Percentiles rank a stretch among this genome's conserved stretches.
Conservation (phyloP, 805 yeast genomes). For the Candida khao-thaluensis region DNA sequence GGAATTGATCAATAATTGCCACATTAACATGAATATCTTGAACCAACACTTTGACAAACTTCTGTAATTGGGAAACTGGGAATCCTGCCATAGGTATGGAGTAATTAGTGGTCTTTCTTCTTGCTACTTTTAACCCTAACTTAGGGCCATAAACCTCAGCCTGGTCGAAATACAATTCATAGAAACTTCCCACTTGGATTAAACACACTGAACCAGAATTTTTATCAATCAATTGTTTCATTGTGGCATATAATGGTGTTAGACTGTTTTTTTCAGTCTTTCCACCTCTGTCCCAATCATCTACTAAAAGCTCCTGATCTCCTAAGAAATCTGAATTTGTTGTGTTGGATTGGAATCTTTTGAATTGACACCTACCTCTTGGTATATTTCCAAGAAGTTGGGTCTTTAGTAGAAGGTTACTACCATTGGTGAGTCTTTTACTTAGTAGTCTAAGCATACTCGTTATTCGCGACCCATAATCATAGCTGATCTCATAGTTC, state of each 20-base stretch:
- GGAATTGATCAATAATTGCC: constrained; percentile 74
- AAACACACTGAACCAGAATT: constrained; percentile 41
- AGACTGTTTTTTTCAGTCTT: constrained; percentile 27
- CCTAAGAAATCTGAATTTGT: not conserved
- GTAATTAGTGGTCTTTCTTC: constrained; percentile 42
- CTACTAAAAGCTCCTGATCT: constrained; percentile 6
- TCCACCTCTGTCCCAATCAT: constrained; percentile 42
- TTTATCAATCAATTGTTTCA: constrained; percentile 29
- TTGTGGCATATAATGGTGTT: constrained; percentile 36
- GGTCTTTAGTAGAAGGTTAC: not conserved
- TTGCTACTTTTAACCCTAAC: constrained; percentile 70
- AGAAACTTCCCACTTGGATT: constrained; percentile 84
- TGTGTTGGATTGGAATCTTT: not conserved
- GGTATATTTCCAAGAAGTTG: not conserved
- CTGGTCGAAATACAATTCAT: constrained; percentile 85
- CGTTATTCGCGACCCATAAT: too few species aligned
- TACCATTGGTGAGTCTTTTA: not conserved
- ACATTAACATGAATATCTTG: constrained; percentile 69
- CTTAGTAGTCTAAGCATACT: constrained; percentile 1
- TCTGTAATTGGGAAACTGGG: constrained; percentile 67
- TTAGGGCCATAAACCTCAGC: constrained; percentile 72
- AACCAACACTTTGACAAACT: constrained; percentile 73
- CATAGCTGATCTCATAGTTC: too few species aligned
- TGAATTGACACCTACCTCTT: not conserved
- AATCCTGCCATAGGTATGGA: constrained; percentile 86